A percentile compares a stretch with the other conserved stretches of the same genome.
Evolutionary conservation across 805 yeast genomes (phyloP).

Genomic region (Ogataea angusta): DNA sequence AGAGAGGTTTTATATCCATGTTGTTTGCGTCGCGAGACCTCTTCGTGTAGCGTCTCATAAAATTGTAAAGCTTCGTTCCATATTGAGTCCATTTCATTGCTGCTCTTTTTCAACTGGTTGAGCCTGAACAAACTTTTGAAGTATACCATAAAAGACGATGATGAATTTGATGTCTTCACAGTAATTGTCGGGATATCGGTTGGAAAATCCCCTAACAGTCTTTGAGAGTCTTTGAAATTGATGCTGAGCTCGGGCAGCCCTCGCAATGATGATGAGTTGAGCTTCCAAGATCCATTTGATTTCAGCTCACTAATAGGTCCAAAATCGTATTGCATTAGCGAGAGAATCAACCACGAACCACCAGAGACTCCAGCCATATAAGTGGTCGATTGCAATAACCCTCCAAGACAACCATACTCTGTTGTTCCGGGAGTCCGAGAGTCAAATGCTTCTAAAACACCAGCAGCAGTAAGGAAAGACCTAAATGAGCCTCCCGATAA

Average conservation of each 20-base stretch:
- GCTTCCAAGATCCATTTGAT: conserved; percentile 37
- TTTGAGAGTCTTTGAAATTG: conserved; percentile 16
- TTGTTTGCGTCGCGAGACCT: conserved; percentile 48
- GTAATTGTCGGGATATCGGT: conserved; percentile 6
- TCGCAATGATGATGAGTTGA: conserved; percentile 46
- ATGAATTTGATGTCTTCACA: conserved; percentile 14
- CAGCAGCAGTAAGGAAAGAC: conserved; percentile 59
- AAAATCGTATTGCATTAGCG: conserved; percentile 40
- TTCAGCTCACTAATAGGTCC: conserved; percentile 29
- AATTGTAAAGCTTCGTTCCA: conserved; percentile 37
- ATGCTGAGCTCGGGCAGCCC: conserved; percentile 57
- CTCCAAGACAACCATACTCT: conserved; percentile 39
- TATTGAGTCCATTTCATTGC: conserved; percentile 11
- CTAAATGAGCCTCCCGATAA: conserved; percentile 55
- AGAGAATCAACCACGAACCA: conserved; percentile 67
- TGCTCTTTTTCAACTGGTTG: background rate
- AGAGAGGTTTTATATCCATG: conserved; percentile 55
- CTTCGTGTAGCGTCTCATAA: conserved; percentile 51
- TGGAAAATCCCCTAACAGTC: background rate
- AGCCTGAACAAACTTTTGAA: conserved; percentile 12
- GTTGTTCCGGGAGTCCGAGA: conserved; percentile 37
- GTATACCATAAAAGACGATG: conserved; percentile 12
- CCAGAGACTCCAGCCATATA: conserved; percentile 69
- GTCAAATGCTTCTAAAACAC: conserved; percentile 51
- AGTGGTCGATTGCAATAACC: conserved; percentile 50